A percentile compares a stretch with the other conserved stretches of the same genome.
These are phyloP conservation scores for Coemansia guatemalensis DNA, from an alignment of 192 early-diverging fungal species.

Conservation along the genomic window DNA sequence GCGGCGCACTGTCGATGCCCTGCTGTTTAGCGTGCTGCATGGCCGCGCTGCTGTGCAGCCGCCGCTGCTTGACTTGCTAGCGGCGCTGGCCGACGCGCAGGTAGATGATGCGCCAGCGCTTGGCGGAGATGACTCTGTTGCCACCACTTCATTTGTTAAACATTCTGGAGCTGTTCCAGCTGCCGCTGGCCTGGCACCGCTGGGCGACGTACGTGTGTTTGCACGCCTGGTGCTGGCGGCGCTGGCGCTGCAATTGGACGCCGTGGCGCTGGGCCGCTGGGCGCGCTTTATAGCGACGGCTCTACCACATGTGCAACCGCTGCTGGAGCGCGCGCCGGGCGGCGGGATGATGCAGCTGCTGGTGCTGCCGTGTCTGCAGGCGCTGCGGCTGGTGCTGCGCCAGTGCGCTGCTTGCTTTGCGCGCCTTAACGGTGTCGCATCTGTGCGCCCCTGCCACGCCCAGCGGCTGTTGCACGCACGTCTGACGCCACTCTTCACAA, in stretches of 20 bases:
- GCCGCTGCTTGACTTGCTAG: conserved; percentile 36
- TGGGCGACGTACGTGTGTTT: conserved; percentile 7
- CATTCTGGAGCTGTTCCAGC: background rate
- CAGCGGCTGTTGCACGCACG: conserved; percentile 17
- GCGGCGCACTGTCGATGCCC: conserved; percentile 23
- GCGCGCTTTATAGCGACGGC: conserved; percentile 14
- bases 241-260: conserved; percentile 35
- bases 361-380: conserved; percentile 40
- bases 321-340: conserved; percentile 6
- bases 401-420: conserved; percentile 39
- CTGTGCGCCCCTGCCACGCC: conserved; percentile 5
- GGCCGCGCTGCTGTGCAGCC: conserved; percentile 27
- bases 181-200: background rate
- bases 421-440: conserved; percentile 2
- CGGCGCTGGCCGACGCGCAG: conserved; percentile 11
- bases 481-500: conserved; percentile 33
- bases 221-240: conserved; percentile 37
- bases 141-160: too few species aligned
- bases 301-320: conserved; percentile 25
- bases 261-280: conserved; percentile 38
- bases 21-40: conserved; percentile 37
- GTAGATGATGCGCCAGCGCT: background rate
- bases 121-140: background rate
- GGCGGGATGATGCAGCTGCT: conserved; percentile 22
- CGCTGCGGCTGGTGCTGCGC: conserved; percentile 32